Evolutionary conservation across 495 filamentous ascomycete genomes (phyloP).

Genomic region (Tirmania nivea): DNA sequence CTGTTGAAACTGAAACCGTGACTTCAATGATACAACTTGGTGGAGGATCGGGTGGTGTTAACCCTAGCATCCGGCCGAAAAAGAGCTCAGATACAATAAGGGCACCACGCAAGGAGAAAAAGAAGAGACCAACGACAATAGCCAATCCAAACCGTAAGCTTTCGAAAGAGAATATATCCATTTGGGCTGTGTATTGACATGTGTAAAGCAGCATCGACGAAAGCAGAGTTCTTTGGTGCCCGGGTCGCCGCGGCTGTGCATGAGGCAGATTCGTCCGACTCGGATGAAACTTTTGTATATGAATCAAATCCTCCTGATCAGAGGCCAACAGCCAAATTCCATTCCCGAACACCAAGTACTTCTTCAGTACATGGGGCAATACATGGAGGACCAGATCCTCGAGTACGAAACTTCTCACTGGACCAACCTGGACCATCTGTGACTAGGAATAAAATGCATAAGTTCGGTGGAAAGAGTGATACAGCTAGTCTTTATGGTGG

Average conservation of each 20-base stretch:
- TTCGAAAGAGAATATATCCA: slow-evolving; percentile 1
- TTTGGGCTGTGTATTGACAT: not conserved
- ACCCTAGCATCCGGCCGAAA: slow-evolving; percentile 58
- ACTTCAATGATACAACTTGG: slow-evolving; percentile 69
- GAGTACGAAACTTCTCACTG: slow-evolving; percentile 34
- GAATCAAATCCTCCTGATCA: slow-evolving; percentile 78
- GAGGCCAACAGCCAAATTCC: slow-evolving; percentile 51
- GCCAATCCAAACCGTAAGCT: slow-evolving; percentile 30
- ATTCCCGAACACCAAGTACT: slow-evolving; percentile 85
- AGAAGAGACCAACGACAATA: slow-evolving; percentile 49
- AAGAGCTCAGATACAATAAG: slow-evolving; percentile 83
- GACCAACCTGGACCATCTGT: slow-evolving; percentile 41
- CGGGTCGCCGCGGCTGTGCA: slow-evolving; percentile 91
- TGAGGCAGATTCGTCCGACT: slow-evolving; percentile 80
- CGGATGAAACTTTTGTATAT: slow-evolving; percentile 96
- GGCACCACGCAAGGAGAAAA: slow-evolving; percentile 66
- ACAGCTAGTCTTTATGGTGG: slow-evolving; percentile 15
- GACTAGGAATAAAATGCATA: slow-evolving; percentile 93
- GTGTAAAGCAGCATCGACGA: slow-evolving; percentile 48
- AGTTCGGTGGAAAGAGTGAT: slow-evolving; percentile 61
- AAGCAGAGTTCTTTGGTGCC: slow-evolving; percentile 93
- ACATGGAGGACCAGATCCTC: slow-evolving; percentile 46
- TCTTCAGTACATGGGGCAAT: slow-evolving; percentile 63
- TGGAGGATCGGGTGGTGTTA: slow-evolving; percentile 41
- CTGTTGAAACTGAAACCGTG: slow-evolving; percentile 92